phyloP scores from a whole-genome alignment of 2,329 filamentous ascomycete genomes.

The Trichoderma guizhouense region DNA sequence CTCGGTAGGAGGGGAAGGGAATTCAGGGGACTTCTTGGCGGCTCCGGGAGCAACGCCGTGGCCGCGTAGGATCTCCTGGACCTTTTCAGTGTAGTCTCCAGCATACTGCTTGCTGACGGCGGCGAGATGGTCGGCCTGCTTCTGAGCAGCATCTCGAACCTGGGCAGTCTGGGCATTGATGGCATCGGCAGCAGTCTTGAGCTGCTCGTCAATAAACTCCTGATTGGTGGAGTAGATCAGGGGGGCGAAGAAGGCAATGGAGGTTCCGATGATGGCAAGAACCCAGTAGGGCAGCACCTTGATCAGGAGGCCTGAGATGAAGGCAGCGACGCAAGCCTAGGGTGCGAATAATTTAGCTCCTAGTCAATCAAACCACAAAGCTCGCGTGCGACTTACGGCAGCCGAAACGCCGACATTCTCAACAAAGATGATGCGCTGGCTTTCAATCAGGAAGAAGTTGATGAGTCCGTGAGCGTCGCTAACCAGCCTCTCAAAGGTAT shows the following conservation, averaged over 20 bases:
- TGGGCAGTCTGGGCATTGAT: conserved; percentile 62
- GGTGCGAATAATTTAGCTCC: not conserved
- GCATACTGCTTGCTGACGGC: conserved; percentile 65
- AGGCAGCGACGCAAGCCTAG: conserved; percentile 58
- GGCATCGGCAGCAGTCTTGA: conserved; percentile 55
- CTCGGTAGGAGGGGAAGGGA: conserved; percentile 37
- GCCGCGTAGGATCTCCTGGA: conserved; percentile 59
- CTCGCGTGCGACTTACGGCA: conserved; percentile 46
- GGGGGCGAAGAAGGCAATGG: conserved; percentile 58
- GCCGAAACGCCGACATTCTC: conserved; percentile 62
- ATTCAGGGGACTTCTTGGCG: conserved; percentile 36
- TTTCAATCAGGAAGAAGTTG: conserved; percentile 71
- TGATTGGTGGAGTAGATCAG: conserved; percentile 65
- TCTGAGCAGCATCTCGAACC: conserved; percentile 58
- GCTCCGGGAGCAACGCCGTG: conserved; percentile 42
- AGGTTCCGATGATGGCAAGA: conserved; percentile 58
- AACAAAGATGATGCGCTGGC: conserved; percentile 64
- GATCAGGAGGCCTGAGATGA: conserved; percentile 65
- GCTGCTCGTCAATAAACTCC: conserved; percentile 64
- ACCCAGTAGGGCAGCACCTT: conserved; percentile 71
- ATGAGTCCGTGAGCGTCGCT: conserved; percentile 65
- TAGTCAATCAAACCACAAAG: not conserved
- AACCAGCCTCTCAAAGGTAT: conserved; percentile 58
- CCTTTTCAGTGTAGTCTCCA: conserved; percentile 65
- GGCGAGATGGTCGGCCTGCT: conserved; percentile 62